Evolutionary conservation across 1,284 basidiomycete genomes (phyloP).

Genomic region (Apiotrichum veenhuisii): DNA sequence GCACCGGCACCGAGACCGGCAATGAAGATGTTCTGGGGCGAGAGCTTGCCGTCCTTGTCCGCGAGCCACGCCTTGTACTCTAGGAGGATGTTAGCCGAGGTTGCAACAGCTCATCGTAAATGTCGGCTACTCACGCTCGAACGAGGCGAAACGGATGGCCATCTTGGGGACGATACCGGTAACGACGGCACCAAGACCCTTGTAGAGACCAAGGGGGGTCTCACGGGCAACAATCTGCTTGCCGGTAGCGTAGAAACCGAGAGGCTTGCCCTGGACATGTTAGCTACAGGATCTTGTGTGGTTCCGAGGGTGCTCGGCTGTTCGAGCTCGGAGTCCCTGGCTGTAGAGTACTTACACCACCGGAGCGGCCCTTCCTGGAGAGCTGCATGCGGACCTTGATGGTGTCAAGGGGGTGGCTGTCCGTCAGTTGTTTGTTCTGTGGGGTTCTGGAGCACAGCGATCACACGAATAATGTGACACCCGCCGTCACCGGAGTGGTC

Average conservation of each 20-base stretch:
- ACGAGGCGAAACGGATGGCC: constrained; percentile 98
- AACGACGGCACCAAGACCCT: constrained; percentile 95
- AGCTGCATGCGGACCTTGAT: constrained; percentile 99
- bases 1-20: constrained; percentile 92
- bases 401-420: constrained; percentile 70
- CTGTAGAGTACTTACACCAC: neutral
- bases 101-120: neutral
- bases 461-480: neutral
- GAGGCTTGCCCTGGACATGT: constrained; percentile 69
- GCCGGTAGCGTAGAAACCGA: constrained; percentile 92
- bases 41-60: constrained; percentile 31
- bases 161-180: constrained; percentile 99
- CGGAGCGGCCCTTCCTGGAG: constrained; percentile 63
- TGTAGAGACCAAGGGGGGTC: constrained; percentile 94
- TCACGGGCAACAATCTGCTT: constrained; percentile 83
- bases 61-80: constrained; percentile 81
- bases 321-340: neutral
- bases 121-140: constrained; percentile 62
- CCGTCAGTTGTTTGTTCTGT: neutral
- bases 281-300: neutral
- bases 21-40: constrained; percentile 53
- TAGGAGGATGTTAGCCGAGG: constrained; percentile 13
- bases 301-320: neutral
- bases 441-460: neutral
- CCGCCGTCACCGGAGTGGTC: neutral